Evolutionary conservation across 225 moss, liverwort and hornwort species (phyloP).

Genomic region (Marchantia polymorpha): DNA sequence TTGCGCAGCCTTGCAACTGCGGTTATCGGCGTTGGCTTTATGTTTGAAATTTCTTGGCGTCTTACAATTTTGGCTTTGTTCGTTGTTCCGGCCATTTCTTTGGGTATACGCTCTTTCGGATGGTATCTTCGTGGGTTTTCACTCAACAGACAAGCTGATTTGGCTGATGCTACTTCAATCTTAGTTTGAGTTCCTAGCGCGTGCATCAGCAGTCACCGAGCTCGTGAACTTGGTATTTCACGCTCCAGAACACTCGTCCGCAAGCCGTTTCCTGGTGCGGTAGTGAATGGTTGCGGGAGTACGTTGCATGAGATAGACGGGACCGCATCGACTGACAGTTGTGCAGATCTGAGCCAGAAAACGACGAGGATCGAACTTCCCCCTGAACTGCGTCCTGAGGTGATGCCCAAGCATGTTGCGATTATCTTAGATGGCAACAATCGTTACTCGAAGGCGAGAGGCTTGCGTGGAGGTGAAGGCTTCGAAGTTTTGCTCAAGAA

Average conservation of each 20-base stretch:
- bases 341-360: too few species aligned
- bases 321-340: too few species aligned
- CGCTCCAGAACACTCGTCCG: too few species aligned
- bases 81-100: conserved; percentile 82
- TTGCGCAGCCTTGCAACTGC: conserved; percentile 55
- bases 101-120: conserved; percentile 85
- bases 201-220: too few species aligned
- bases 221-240: too few species aligned
- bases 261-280: too few species aligned
- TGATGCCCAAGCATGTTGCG: conserved; percentile 75
- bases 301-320: too few species aligned
- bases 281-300: too few species aligned
- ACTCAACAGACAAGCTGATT: conserved; percentile 88
- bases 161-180: conserved; percentile 87
- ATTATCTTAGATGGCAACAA: conserved; percentile 92
- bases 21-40: conserved; percentile 87
- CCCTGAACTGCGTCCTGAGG: conserved; percentile 53
- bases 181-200: too few species aligned
- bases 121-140: conserved; percentile 92
- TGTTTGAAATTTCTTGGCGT: conserved; percentile 75
- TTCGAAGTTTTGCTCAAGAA: conserved; percentile 63
- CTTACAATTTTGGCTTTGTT: conserved; percentile 81
- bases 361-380: conserved; percentile 25
- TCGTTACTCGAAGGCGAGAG: conserved; percentile 71
- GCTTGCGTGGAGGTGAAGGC: conserved; percentile 61